Percentiles rank a stretch among this genome's conserved stretches.
Conservation (phyloP, 202 grass and related monocot genomes). For the Saccharum hybrid region DNA sequence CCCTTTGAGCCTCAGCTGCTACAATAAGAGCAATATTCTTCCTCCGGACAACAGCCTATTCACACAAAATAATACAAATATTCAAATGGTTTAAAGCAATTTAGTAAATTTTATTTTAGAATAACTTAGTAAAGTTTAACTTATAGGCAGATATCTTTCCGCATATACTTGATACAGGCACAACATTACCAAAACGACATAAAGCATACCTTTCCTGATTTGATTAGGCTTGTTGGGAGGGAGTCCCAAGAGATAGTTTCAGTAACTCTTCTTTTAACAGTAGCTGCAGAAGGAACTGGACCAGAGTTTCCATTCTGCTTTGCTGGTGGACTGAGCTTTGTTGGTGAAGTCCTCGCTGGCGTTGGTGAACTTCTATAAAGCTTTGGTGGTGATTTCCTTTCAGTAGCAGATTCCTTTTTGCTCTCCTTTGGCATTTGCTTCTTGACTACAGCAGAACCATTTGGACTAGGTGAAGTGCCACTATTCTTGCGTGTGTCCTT, state of each 20-base stretch:
- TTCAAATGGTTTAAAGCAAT: neutral
- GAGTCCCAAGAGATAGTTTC: conserved; percentile 86
- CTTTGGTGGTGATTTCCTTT: conserved; percentile 46
- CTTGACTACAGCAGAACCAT: conserved; percentile 47
- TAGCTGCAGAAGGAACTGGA: conserved; percentile 46
- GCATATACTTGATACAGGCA: neutral
- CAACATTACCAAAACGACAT: conserved; percentile 7
- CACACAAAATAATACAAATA: conserved; percentile 46
- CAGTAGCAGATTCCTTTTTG: conserved; percentile 43
- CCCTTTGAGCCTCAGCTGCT: conserved; percentile 92
- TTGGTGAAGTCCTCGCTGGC: conserved; percentile 34
- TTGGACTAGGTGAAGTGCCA: conserved; percentile 49
- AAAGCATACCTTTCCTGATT: conserved; percentile 75
- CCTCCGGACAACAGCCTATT: conserved; percentile 81
- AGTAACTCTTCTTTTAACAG: conserved; percentile 68
- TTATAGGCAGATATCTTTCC: conserved; percentile 9
- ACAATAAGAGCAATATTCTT: conserved; percentile 89
- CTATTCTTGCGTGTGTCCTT: conserved; percentile 52
- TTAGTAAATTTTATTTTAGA: neutral
- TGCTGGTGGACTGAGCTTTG: conserved; percentile 33
- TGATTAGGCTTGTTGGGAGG: conserved; percentile 74
- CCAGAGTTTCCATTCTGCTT: conserved; percentile 53
- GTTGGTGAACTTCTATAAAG: conserved; percentile 47
- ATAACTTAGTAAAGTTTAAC: conserved; percentile 11
- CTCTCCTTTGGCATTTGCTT: conserved; percentile 52